Conservation (phyloP, 2,329 filamentous ascomycete species). For the Dendrostoma leiphaemia region DNA sequence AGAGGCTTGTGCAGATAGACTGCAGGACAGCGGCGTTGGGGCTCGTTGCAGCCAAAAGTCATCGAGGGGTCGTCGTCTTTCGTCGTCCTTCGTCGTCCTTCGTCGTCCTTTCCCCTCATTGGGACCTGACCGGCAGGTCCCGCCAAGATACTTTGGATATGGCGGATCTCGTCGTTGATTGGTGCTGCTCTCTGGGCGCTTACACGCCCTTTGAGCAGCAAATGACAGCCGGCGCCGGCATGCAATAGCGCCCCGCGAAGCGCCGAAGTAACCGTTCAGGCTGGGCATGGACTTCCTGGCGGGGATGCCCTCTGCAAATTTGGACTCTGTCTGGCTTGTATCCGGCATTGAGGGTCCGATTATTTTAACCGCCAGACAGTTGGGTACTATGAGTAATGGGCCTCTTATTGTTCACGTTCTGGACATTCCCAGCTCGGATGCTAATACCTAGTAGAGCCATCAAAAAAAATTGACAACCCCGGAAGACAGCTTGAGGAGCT, state of each 20-base stretch:
- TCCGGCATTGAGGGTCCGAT: background rate
- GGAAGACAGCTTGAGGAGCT: background rate
- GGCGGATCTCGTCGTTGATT: conserved; percentile 8
- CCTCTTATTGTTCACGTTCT: too few relatives aligned
- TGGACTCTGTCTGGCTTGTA: background rate
- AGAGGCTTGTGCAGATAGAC: background rate
- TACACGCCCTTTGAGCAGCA: conserved; percentile 13
- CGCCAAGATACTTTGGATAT: background rate
- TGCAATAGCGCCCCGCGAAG: conserved; percentile 11
- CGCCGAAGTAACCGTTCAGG: conserved; percentile 15
- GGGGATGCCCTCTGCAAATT: background rate
- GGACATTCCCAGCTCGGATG: too few relatives aligned
- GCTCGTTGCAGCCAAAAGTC: background rate
- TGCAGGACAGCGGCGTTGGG: background rate
- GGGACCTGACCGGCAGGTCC: background rate
- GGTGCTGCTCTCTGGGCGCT: conserved; percentile 15
- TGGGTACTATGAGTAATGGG: background rate
- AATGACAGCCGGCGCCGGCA: conserved; percentile 7
- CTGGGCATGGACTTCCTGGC: background rate
- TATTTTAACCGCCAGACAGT: background rate
- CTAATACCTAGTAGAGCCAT: too few relatives aligned
- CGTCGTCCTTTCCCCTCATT: background rate
- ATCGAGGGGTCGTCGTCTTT: background rate
- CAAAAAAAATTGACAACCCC: too few relatives aligned
- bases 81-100: background rate